These are phyloP conservation scores for Aspergillus japonicus DNA, from an alignment of 2,329 filamentous ascomycete species.

Conservation along the genomic window DNA sequence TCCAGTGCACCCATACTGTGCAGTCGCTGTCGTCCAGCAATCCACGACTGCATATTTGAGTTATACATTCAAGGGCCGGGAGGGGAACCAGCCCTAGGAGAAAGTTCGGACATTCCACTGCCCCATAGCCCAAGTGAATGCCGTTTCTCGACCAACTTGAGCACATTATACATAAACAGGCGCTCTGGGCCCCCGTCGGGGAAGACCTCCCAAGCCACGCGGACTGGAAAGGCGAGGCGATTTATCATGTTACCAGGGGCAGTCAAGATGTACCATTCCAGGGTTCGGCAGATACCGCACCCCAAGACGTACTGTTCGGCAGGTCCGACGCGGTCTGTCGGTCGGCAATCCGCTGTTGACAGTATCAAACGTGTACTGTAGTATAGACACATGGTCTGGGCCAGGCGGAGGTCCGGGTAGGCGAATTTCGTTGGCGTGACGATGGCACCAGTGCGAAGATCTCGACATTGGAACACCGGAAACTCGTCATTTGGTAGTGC, in stretches of 20 bases:
- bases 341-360: slow-evolving; percentile 34
- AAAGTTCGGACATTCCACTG: slow-evolving; percentile 36
- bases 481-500: slow-evolving; percentile 28
- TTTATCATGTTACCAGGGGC: slow-evolving; percentile 43
- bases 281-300: slow-evolving; percentile 36
- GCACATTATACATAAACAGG: slow-evolving; percentile 32
- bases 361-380: slow-evolving; percentile 34
- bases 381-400: slow-evolving; percentile 40
- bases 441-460: slow-evolving; percentile 34
- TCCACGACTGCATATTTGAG: neutral
- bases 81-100: slow-evolving; percentile 27
- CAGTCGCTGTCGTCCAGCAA: neutral
- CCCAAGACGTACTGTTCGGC: slow-evolving; percentile 35
- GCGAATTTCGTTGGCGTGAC: slow-evolving; percentile 30
- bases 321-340: slow-evolving; percentile 28
- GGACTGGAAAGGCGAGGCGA: slow-evolving; percentile 37
- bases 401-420: slow-evolving; percentile 38
- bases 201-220: slow-evolving; percentile 40
- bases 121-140: slow-evolving; percentile 39
- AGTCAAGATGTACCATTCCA: slow-evolving; percentile 37
- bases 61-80: slow-evolving; percentile 2
- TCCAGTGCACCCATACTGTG: neutral
- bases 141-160: slow-evolving; percentile 35
- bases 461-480: slow-evolving; percentile 34
- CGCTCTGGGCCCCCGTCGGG: slow-evolving; percentile 34